phyloP scores from a whole-genome alignment of 176 grass and related monocot genomes.

The Aegilops tauschii region DNA sequence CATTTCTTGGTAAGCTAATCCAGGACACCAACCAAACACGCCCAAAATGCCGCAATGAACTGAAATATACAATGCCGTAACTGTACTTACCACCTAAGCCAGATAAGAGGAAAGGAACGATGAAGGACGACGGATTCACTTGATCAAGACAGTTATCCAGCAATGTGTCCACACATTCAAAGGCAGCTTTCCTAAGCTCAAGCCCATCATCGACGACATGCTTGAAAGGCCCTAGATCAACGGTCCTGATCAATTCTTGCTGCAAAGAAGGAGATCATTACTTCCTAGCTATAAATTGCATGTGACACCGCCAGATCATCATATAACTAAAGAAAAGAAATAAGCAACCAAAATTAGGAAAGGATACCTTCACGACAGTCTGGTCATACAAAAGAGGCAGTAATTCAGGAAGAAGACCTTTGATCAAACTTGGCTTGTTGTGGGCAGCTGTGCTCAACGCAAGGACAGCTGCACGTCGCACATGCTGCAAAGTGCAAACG shows the following conservation, averaged over 20 bases:
- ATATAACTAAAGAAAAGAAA: neutral
- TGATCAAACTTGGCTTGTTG: slow-evolving; percentile 1
- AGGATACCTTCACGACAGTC: neutral
- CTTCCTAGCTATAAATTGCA: neutral
- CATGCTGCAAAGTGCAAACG: neutral
- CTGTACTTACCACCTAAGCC: neutral
- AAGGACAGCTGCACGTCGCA: neutral
- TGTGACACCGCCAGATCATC: neutral
- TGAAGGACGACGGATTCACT: neutral
- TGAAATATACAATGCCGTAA: neutral
- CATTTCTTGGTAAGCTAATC: neutral
- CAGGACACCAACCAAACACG: neutral
- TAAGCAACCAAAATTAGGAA: neutral
- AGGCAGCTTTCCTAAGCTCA: neutral
- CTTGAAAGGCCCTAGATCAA: neutral
- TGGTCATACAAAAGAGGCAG: neutral
- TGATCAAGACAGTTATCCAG: neutral
- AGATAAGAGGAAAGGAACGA: neutral
- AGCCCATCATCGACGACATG: neutral
- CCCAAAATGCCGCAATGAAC: neutral
- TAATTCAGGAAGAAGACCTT: neutral
- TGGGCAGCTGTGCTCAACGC: neutral
- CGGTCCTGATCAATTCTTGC: slow-evolving; percentile 3
- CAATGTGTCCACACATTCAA: neutral
- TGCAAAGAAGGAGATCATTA: neutral